These are phyloP conservation scores for Bacidia gigantensis DNA, from an alignment of 495 filamentous ascomycete species.

Conservation along the genomic window DNA sequence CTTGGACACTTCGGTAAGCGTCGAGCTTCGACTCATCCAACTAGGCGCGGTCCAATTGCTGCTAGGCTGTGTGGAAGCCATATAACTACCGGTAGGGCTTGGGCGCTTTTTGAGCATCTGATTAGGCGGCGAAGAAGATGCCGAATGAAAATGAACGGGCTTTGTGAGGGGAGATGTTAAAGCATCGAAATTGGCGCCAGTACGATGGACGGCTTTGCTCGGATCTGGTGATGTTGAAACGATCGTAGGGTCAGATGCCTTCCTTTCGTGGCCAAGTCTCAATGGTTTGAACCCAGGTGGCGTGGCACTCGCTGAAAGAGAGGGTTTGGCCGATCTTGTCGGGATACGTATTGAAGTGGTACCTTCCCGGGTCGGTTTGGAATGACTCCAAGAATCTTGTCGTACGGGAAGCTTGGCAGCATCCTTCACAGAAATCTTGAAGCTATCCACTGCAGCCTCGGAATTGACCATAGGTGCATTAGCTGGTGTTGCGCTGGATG, in stretches of 20 bases:
- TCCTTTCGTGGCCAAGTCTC: neutral
- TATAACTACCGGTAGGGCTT: slow-evolving; percentile 54
- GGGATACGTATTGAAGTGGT: no score
- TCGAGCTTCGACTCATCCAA: no score
- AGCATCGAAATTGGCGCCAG: slow-evolving; percentile 47
- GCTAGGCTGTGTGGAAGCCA: slow-evolving; percentile 41
- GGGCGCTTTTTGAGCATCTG: slow-evolving; percentile 41
- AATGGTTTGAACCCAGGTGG: neutral
- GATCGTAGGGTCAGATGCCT: slow-evolving; percentile 27
- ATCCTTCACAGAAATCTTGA: no score
- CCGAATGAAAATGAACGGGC: slow-evolving; percentile 53
- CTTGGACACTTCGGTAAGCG: slow-evolving; percentile 32
- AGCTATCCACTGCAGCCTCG: no score
- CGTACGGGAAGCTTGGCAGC: no score
- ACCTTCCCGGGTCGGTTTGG: no score
- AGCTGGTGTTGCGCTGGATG: no score
- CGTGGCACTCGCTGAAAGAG: no score
- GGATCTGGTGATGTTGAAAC: slow-evolving; percentile 62
- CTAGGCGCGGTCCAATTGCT: slow-evolving; percentile 59
- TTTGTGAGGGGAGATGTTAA: slow-evolving; percentile 60
- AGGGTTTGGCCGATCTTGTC: no score
- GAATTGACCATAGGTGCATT: no score
- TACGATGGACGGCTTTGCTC: slow-evolving; percentile 27
- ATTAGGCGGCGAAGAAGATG: slow-evolving; percentile 54
- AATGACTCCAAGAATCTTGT: no score